A percentile compares a stretch with the other conserved stretches of the same genome.
phyloP scores from a whole-genome alignment of 177 flowering plant species.

The Viscum album region DNA sequence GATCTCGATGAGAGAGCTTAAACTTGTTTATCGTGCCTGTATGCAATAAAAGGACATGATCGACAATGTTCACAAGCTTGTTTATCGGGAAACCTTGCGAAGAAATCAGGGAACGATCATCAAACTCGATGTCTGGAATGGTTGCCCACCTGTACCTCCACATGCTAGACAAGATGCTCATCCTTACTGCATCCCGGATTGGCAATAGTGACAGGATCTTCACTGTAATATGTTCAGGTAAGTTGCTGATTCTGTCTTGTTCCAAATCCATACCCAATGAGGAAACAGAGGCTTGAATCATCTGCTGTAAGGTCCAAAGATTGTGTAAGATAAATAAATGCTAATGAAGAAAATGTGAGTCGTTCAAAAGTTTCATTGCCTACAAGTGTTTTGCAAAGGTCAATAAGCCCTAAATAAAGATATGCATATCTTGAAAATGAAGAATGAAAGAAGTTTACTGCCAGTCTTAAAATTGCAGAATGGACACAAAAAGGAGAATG shows the following conservation, averaged over 20 bases:
- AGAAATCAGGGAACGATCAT: conserved; percentile 27
- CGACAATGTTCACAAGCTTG: conserved; percentile 33
- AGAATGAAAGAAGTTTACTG: too few species aligned
- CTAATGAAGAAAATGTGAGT: too few species aligned
- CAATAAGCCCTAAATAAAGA: too few species aligned
- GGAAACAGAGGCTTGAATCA: too few species aligned
- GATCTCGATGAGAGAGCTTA: conserved; percentile 41
- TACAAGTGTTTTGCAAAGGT: too few species aligned
- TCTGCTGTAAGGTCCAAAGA: too few species aligned
- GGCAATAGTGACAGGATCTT: conserved; percentile 38
- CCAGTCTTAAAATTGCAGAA: too few species aligned
- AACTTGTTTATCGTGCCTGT: conserved; percentile 42
- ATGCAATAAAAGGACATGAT: conserved; percentile 43
- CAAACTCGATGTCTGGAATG: conserved; percentile 40
- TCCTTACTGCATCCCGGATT: conserved; percentile 46
- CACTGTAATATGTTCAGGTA: conserved; percentile 43
- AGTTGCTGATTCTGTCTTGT: conserved; percentile 30
- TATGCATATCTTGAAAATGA: too few species aligned
- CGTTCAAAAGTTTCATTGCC: too few species aligned
- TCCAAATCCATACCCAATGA: conserved; percentile 26
- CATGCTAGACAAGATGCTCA: conserved; percentile 38
- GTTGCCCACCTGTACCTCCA: conserved; percentile 52
- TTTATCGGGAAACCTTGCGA: conserved; percentile 30
- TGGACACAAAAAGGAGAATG: too few species aligned
- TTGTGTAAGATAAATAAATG: too few species aligned